phyloP scores from a whole-genome alignment of 2,329 filamentous ascomycete genomes.

The Fusarium piperis region DNA sequence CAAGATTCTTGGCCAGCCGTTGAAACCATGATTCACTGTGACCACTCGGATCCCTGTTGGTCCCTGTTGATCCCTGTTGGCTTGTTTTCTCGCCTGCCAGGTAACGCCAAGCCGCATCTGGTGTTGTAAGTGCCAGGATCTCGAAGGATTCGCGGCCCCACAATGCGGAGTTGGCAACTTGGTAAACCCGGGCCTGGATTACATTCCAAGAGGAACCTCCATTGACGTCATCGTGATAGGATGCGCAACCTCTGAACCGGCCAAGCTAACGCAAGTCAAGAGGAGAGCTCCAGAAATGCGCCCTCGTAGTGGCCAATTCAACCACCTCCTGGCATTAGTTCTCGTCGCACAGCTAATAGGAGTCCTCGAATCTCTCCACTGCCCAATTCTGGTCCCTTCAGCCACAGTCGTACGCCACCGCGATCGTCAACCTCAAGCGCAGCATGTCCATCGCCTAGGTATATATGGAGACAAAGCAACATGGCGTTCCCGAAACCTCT shows the following conservation, averaged over 20 bases:
- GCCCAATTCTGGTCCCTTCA: not conserved
- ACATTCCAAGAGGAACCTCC: not conserved
- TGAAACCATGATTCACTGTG: conserved; percentile 20
- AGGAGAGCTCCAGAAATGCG: not conserved
- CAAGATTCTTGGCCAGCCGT: not conserved
- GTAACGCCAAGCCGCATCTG: not conserved
- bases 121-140: not conserved
- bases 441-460: not conserved
- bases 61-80: not conserved
- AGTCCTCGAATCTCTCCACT: not conserved
- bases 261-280: conserved; percentile 6
- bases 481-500: conserved; percentile 15
- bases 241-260: not conserved
- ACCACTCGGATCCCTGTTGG: not conserved
- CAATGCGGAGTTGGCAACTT: not conserved
- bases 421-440: conserved; percentile 10
- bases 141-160: not conserved
- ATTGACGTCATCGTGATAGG: conserved; percentile 18
- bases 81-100: not conserved
- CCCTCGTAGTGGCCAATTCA: not conserved
- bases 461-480: not conserved
- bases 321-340: not conserved
- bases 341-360: not conserved
- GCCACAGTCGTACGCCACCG: not conserved
- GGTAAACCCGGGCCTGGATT: not conserved